phyloP scores from a whole-genome alignment of 805 yeast species.

The Torulaspora quercuum region DNA sequence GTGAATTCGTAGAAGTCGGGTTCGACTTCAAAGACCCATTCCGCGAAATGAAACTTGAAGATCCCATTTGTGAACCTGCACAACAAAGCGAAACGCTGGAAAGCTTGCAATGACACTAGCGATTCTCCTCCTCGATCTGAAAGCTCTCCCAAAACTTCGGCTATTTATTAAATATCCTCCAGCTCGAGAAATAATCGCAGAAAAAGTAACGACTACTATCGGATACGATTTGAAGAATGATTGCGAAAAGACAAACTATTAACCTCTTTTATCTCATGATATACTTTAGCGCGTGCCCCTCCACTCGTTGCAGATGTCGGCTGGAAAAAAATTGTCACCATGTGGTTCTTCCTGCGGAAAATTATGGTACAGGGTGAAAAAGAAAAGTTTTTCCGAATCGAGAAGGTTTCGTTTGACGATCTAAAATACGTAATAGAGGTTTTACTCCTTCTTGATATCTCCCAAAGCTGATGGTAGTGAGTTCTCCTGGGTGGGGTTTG shows the following conservation, averaged over 20 bases:
- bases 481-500: neutral
- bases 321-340: slow-evolving; percentile 2
- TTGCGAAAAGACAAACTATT: too few relatives aligned
- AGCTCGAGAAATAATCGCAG: too few relatives aligned
- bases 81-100: slow-evolving; percentile 1
- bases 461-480: neutral
- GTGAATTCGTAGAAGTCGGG: slow-evolving; percentile 27
- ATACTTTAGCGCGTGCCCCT: too few relatives aligned
- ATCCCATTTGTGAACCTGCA: slow-evolving; percentile 9
- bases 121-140: too few relatives aligned
- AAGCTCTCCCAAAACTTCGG: too few relatives aligned
- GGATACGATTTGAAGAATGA: too few relatives aligned
- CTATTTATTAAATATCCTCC: too few relatives aligned
- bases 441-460: slow-evolving; percentile 1
- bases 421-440: slow-evolving; percentile 1
- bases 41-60: slow-evolving; percentile 9
- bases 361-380: neutral
- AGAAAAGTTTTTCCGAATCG: slow-evolving; percentile 6
- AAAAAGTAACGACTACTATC: too few relatives aligned
- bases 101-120: too few relatives aligned
- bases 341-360: slow-evolving; percentile 8
- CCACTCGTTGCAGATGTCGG: too few relatives aligned
- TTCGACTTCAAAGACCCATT: slow-evolving; percentile 14
- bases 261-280: too few relatives aligned
- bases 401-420: too few relatives aligned